phyloP scores from a whole-genome alignment of 768 basidiomycete genomes.

The Leucosporidium yakuticum region DNA sequence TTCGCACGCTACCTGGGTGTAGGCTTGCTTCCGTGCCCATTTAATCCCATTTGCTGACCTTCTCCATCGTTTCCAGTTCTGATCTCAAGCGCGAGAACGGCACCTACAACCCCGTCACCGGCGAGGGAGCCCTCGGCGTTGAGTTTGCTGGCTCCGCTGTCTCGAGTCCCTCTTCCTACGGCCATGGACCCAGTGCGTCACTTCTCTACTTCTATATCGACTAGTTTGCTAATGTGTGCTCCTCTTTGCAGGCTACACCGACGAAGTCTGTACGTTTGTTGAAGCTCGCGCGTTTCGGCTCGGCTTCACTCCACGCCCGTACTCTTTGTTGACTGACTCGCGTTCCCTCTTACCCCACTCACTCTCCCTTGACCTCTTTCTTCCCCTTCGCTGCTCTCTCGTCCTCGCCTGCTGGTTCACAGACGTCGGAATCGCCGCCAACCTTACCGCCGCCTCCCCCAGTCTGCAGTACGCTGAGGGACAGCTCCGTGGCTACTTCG shows the following conservation, averaged over 20 bases:
- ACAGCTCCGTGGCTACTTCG: conserved; percentile 58
- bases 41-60: neutral
- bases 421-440: conserved; percentile 41
- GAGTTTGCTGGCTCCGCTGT: conserved; percentile 62
- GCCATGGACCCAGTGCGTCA: conserved; percentile 45
- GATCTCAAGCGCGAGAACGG: conserved; percentile 34
- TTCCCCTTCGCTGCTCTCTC: neutral
- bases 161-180: conserved; percentile 52
- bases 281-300: too few relatives aligned
- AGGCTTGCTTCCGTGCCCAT: neutral
- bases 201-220: conserved; percentile 42
- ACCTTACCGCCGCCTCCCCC: conserved; percentile 47
- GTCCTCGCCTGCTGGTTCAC: neutral
- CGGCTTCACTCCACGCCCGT: neutral
- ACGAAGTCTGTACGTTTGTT: neutral
- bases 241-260: neutral
- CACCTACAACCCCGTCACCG: conserved; percentile 52
- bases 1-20: conserved; percentile 60
- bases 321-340: neutral
- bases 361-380: too few relatives aligned
- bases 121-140: conserved; percentile 53
- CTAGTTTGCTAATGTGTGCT: too few relatives aligned
- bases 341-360: neutral
- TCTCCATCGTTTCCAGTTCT: neutral
- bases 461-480: conserved; percentile 61